Conservation (phyloP, 1,284 basidiomycete genomes). For the Phaffia rhodozyma region DNA sequence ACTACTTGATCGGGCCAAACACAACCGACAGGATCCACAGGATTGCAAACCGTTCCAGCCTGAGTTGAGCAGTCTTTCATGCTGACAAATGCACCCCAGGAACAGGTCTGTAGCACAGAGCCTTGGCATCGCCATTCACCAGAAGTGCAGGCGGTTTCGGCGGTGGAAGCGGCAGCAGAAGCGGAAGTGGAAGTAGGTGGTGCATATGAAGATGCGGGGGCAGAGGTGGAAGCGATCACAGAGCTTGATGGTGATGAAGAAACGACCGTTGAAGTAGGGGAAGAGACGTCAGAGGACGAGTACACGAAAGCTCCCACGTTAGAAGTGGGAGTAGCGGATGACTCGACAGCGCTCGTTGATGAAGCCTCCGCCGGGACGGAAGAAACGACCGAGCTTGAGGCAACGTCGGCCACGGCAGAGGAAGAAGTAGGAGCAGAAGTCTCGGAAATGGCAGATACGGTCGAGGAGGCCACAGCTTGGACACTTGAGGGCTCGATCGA, state of each 20-base stretch:
- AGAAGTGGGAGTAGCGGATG: neutral
- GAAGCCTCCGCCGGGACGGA: too few species aligned
- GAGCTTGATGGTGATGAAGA: slow-evolving; percentile 26
- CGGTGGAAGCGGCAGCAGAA: neutral
- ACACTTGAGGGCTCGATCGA: slow-evolving; percentile 21
- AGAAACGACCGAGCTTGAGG: too few species aligned
- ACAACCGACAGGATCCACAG: too few species aligned
- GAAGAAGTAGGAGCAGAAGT: slow-evolving; percentile 9
- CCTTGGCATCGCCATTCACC: slow-evolving; percentile 13
- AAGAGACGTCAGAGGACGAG: too few species aligned
- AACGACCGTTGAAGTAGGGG: slow-evolving; percentile 1
- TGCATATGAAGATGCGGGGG: too few species aligned
- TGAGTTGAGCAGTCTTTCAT: too few species aligned
- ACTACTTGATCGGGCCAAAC: neutral
- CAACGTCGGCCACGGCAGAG: slow-evolving; percentile 4
- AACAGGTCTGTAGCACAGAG: neutral
- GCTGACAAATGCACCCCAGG: too few species aligned
- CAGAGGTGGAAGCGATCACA: too few species aligned
- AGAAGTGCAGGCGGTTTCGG: neutral
- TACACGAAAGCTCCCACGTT: too few species aligned
- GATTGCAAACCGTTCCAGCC: too few species aligned
- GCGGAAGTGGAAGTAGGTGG: neutral
- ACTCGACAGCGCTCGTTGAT: neutral
- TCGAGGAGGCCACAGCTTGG: slow-evolving; percentile 24
- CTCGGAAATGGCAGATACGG: neutral